Evolutionary conservation across 164 flowering plant genomes (phyloP).

Genomic region (Cinnamomum micranthum): DNA sequence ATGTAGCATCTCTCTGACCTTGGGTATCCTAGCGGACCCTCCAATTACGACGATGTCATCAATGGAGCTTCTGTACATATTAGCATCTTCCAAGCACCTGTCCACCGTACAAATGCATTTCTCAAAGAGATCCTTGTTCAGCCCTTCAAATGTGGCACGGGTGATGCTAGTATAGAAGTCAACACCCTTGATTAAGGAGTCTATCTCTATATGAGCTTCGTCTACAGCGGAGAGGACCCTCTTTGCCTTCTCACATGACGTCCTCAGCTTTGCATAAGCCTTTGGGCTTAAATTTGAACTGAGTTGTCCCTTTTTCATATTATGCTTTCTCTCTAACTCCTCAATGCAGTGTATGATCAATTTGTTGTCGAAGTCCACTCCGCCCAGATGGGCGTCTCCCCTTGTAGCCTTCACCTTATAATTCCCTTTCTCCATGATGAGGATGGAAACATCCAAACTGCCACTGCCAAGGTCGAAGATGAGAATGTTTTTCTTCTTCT

Average conservation of each 20-base stretch:
- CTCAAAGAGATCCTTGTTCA: slow-evolving; percentile 54
- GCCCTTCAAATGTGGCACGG: slow-evolving; percentile 51
- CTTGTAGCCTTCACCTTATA: slow-evolving; percentile 9
- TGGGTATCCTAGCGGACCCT: slow-evolving; percentile 57
- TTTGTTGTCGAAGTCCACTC: slow-evolving; percentile 61
- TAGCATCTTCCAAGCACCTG: slow-evolving; percentile 48
- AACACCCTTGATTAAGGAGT: slow-evolving; percentile 45
- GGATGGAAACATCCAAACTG: slow-evolving; percentile 8
- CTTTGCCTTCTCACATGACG: slow-evolving; percentile 20
- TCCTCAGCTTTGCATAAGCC: slow-evolving; percentile 45
- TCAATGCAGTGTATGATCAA: slow-evolving; percentile 44
- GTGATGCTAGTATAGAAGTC: slow-evolving; percentile 51
- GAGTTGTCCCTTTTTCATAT: slow-evolving; percentile 27
- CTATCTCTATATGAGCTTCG: slow-evolving; percentile 50
- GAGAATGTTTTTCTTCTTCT: neutral
- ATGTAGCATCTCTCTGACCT: slow-evolving; percentile 50
- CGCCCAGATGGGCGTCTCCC: slow-evolving; percentile 40
- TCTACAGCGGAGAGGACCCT: slow-evolving; percentile 40
- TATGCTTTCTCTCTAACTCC: slow-evolving; percentile 45
- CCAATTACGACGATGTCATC: slow-evolving; percentile 59
- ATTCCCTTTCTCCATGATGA: neutral
- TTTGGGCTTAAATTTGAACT: slow-evolving; percentile 38
- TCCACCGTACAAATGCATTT: slow-evolving; percentile 54
- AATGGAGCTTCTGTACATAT: slow-evolving; percentile 47
- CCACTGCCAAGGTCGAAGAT: slow-evolving; percentile 9